A percentile compares a stretch with the other conserved stretches of the same genome.
Evolutionary conservation across 2,329 filamentous ascomycete genomes (phyloP).

Genomic region (Penicillium olsonii): DNA sequence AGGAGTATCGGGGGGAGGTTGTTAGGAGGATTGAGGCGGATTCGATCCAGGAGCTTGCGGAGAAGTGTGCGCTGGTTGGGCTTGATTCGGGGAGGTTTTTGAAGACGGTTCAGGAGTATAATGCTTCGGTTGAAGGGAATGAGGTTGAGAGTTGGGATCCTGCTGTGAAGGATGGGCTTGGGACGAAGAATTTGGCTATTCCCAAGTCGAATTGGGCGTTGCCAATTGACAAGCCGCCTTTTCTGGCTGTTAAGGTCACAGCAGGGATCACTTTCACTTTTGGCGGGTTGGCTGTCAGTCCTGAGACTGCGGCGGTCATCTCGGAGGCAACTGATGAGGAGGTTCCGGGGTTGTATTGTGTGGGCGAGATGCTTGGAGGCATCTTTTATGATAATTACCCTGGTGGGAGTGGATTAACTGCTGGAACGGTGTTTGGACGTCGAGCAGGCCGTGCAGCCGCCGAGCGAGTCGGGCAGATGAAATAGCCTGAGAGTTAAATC

Average conservation of each 20-base stretch:
- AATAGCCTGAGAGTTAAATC: too few relatives aligned
- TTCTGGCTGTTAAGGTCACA: slow-evolving; percentile 64
- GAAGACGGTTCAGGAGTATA: slow-evolving; percentile 57
- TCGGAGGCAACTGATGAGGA: slow-evolving; percentile 45
- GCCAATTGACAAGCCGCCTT: slow-evolving; percentile 58
- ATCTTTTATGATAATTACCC: slow-evolving; percentile 66
- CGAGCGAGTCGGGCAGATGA: background rate
- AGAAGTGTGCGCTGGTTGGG: slow-evolving; percentile 39
- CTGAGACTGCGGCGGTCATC: slow-evolving; percentile 56
- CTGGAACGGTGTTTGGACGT: slow-evolving; percentile 61
- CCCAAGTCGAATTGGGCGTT: slow-evolving; percentile 69
- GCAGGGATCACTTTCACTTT: slow-evolving; percentile 71
- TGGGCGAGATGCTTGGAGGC: slow-evolving; percentile 67
- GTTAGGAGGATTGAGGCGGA: too few relatives aligned
- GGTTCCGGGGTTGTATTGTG: slow-evolving; percentile 61
- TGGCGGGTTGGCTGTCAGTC: slow-evolving; percentile 61
- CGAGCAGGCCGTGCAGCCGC: slow-evolving; percentile 27
- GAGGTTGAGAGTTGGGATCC: slow-evolving; percentile 57
- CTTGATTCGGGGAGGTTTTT: slow-evolving; percentile 54
- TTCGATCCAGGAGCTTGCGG: too few relatives aligned
- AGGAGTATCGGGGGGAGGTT: slow-evolving; percentile 46
- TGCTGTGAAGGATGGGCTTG: slow-evolving; percentile 60
- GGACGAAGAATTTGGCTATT: slow-evolving; percentile 43
- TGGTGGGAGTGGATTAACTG: slow-evolving; percentile 63
- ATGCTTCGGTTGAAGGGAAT: slow-evolving; percentile 56